phyloP scores from a whole-genome alignment of 306 rosid species.

The Vachellia pachyceras region DNA sequence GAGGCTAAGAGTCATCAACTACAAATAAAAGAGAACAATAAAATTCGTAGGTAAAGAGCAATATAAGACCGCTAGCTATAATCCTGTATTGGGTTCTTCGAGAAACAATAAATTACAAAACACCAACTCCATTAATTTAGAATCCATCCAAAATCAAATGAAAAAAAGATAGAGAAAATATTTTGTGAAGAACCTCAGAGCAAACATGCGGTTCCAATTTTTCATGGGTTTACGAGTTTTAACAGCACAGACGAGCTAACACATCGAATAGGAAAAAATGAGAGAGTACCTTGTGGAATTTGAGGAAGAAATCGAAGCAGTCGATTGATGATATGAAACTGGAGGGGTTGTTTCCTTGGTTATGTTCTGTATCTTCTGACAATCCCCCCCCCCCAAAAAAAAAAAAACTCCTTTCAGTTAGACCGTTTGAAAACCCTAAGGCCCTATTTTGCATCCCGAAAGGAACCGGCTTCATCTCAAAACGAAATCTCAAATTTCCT shows the following conservation, averaged over 20 bases:
- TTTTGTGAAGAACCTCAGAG: not conserved
- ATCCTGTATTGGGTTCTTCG: not conserved
- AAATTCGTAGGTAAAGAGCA: not conserved
- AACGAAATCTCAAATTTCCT: not conserved
- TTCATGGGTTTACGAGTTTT: not conserved
- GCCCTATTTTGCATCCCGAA: not conserved
- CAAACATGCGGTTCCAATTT: constrained; percentile 6
- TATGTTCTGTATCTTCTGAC: not conserved
- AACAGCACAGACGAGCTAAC: not conserved
- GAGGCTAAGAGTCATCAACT: constrained; percentile 2
- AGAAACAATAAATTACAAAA: constrained; percentile 6
- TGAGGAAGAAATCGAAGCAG: not conserved
- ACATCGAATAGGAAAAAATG: not conserved
- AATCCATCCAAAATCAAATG: not conserved
- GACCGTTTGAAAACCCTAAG: constrained; percentile 48
- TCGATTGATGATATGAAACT: constrained; percentile 17
- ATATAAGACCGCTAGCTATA: not conserved
- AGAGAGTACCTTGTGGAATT: constrained; percentile 44
- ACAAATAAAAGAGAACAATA: not conserved
- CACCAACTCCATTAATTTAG: not conserved
- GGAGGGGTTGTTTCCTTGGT: not conserved
- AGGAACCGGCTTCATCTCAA: not conserved
- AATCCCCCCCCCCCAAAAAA: constrained; percentile 66
- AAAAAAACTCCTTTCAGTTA: not conserved
- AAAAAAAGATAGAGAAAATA: not conserved